A percentile compares a stretch with the other conserved stretches of the same genome.
phyloP scores from a whole-genome alignment of 257 asterid genomes.

The Plectranthus barbatus region DNA sequence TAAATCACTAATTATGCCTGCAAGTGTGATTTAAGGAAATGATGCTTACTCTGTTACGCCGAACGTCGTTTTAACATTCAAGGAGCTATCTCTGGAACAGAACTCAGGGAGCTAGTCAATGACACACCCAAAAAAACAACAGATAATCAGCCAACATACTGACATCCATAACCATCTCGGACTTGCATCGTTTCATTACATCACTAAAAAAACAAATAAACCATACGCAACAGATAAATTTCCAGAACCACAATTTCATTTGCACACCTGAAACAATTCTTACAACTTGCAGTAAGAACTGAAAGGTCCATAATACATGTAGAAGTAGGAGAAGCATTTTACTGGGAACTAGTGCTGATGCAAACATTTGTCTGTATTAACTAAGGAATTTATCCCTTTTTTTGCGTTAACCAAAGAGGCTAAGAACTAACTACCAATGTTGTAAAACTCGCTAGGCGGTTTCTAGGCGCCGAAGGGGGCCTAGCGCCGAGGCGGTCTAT shows the following conservation, averaged over 20 bases:
- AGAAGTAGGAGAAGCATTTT: background rate
- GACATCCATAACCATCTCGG: background rate
- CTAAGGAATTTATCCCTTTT: background rate
- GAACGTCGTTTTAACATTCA: constrained; percentile 75
- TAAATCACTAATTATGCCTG: background rate
- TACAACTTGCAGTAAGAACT: too few species aligned
- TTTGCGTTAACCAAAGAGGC: background rate
- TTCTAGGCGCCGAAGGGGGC: too few species aligned
- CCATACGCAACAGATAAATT: background rate
- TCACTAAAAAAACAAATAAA: background rate
- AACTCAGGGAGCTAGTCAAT: constrained; percentile 73
- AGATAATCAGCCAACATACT: background rate
- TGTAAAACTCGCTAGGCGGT: too few species aligned
- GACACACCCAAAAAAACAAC: background rate
- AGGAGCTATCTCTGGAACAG: constrained; percentile 70
- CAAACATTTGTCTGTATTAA: background rate
- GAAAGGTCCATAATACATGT: background rate
- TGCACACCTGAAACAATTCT: too few species aligned
- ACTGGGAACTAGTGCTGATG: background rate
- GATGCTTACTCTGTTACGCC: constrained; percentile 90
- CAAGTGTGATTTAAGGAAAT: constrained; percentile 13
- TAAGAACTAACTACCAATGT: too few species aligned
- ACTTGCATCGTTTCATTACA: background rate
- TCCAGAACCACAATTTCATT: background rate
- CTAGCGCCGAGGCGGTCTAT: too few species aligned